Conservation (phyloP, 2,329 filamentous ascomycete genomes). For the Dissoconium aciculare region DNA sequence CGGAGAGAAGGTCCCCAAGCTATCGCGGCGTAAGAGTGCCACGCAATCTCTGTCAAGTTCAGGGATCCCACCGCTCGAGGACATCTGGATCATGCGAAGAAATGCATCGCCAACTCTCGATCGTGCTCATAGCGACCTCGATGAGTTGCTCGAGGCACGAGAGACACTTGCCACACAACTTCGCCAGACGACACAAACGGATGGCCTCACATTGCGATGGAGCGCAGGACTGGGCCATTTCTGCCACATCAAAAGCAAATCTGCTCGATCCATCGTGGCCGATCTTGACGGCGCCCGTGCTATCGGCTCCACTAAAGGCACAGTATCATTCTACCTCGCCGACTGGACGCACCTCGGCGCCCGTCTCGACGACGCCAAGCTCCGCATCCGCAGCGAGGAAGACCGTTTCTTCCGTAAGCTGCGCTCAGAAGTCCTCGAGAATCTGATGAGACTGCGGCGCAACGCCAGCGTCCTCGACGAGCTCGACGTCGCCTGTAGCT, state of each 20-base stretch:
- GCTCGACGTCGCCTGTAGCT: slow-evolving; percentile 77
- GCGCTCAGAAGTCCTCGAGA: slow-evolving; percentile 60
- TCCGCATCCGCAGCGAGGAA: slow-evolving; percentile 72
- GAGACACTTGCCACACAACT: slow-evolving; percentile 44
- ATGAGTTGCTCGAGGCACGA: slow-evolving; percentile 46
- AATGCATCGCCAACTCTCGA: slow-evolving; percentile 51
- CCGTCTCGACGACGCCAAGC: slow-evolving; percentile 59
- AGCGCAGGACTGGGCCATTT: slow-evolving; percentile 77
- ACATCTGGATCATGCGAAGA: slow-evolving; percentile 49
- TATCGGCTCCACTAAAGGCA: slow-evolving; percentile 68
- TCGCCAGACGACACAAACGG: slow-evolving; percentile 40
- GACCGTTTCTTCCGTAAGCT: slow-evolving; percentile 61
- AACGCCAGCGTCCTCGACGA: slow-evolving; percentile 90
- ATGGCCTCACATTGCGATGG: slow-evolving; percentile 65
- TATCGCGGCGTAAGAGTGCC: slow-evolving; percentile 9
- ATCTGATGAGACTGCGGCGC: slow-evolving; percentile 70
- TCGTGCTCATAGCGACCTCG: slow-evolving; percentile 53
- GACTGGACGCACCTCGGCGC: slow-evolving; percentile 75
- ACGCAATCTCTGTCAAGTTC: slow-evolving; percentile 9
- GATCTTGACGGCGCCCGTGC: slow-evolving; percentile 34
- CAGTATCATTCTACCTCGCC: slow-evolving; percentile 66
- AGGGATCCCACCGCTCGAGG: slow-evolving; percentile 19
- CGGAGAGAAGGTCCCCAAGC: slow-evolving; percentile 33
- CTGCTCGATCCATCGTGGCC: slow-evolving; percentile 37
- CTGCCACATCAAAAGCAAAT: slow-evolving; percentile 76